Conservation (phyloP, 208 protist genomes). For the Hexamita inflata region DNA sequence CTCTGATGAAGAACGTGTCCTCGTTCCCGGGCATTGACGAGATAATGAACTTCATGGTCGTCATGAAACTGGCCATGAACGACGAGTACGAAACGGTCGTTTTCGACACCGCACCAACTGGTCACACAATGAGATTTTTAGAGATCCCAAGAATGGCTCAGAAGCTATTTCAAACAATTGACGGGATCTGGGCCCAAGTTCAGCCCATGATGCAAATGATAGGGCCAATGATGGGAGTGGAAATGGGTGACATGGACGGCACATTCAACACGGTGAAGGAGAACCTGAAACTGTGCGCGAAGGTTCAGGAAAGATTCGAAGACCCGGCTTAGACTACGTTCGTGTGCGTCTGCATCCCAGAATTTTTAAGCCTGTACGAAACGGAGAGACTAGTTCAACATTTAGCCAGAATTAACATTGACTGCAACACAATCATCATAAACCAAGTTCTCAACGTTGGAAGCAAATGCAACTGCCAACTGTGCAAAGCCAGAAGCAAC, state of each 20-base stretch:
- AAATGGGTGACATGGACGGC: neutral
- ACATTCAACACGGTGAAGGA: neutral
- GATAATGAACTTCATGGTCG: slow-evolving; percentile 76
- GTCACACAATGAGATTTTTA: slow-evolving; percentile 83
- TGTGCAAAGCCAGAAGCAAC: neutral
- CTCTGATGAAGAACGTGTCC: neutral
- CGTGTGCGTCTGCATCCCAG: slow-evolving; percentile 89
- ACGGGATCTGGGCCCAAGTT: neutral
- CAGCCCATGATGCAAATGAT: neutral
- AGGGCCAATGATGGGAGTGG: neutral
- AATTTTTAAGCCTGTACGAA: slow-evolving; percentile 94
- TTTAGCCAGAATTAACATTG: slow-evolving; percentile 71
- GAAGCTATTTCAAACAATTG: slow-evolving; percentile 12
- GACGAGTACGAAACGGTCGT: slow-evolving; percentile 76
- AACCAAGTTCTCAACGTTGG: slow-evolving; percentile 23
- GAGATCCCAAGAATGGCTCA: slow-evolving; percentile 58
- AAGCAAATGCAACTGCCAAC: neutral
- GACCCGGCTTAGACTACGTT: slow-evolving; percentile 65
- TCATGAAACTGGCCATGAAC: slow-evolving; percentile 65
- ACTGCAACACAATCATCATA: slow-evolving; percentile 40
- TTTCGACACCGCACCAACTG: slow-evolving; percentile 96
- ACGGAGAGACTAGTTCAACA: slow-evolving; percentile 92
- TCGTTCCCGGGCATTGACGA: slow-evolving; percentile 83
- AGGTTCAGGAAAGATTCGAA: slow-evolving; percentile 42
- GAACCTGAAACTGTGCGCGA: neutral